A percentile compares a stretch with the other conserved stretches of the same genome.
phyloP scores from a whole-genome alignment of 352 stramenopile species.

The Globisporangium lucens region DNA sequence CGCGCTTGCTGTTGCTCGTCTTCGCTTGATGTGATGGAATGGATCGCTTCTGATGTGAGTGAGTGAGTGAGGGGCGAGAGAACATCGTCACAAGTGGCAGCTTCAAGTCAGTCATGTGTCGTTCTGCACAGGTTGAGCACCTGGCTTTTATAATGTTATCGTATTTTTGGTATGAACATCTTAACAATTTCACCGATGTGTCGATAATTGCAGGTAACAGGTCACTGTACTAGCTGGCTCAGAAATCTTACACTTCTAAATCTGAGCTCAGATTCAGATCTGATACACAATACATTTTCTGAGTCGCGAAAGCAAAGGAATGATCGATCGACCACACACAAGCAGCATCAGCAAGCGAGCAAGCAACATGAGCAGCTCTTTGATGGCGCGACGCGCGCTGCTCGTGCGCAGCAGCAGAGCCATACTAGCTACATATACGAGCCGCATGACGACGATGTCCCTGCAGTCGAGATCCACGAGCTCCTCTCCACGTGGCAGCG shows the following conservation, averaged over 20 bases:
- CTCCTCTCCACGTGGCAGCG: not conserved
- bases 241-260: not conserved
- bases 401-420: slow-evolving; percentile 2
- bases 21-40: slow-evolving; percentile 15
- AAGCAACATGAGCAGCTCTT: slow-evolving; percentile 5
- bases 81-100: slow-evolving; percentile 3
- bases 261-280: no score
- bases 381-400: slow-evolving; percentile 5
- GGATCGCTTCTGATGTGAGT: slow-evolving; percentile 20
- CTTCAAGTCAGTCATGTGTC: slow-evolving; percentile 25
- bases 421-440: not conserved
- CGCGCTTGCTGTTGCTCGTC: slow-evolving; percentile 30
- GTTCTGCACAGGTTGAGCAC: not conserved
- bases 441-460: not conserved
- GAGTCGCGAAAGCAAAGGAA: no score
- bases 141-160: no score
- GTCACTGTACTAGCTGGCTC: not conserved
- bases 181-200: no score
- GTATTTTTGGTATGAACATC: not conserved
- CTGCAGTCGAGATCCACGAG: not conserved
- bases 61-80: not conserved
- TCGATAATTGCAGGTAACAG: no score
- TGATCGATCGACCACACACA: not conserved
- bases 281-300: no score
- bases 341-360: not conserved